A percentile compares a stretch with the other conserved stretches of the same genome.
These are phyloP conservation scores for Blastocystis sp. DNA, from an alignment of 352 stramenopile genomes.

Conservation along the genomic window DNA sequence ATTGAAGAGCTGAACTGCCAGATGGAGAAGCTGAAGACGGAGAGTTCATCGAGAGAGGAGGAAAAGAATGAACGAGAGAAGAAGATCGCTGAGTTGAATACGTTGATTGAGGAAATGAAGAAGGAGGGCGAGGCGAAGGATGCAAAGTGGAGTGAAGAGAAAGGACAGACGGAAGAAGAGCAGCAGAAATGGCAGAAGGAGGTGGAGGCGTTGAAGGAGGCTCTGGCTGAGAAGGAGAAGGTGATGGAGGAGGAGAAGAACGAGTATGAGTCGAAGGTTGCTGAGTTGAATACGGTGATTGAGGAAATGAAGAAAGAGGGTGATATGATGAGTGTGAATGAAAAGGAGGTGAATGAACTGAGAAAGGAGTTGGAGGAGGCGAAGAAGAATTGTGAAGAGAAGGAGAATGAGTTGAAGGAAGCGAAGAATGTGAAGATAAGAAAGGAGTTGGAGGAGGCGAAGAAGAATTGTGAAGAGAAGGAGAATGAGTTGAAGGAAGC, in stretches of 20 bases:
- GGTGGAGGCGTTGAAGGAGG: background rate
- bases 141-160: too few species aligned
- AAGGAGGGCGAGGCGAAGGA: background rate
- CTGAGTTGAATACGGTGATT: background rate
- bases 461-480: background rate
- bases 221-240: background rate
- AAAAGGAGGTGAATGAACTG: slow-evolving; percentile 6
- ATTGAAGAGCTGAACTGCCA: background rate
- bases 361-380: too few species aligned
- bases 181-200: background rate
- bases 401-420: too few species aligned
- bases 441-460: too few species aligned
- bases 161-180: background rate
- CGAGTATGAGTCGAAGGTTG: background rate
- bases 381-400: too few species aligned
- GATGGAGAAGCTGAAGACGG: background rate
- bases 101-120: background rate
- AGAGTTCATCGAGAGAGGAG: background rate
- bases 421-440: too few species aligned
- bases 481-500: background rate
- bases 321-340: background rate
- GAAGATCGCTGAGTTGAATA: background rate
- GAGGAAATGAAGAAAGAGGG: background rate
- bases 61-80: background rate
- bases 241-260: background rate